phyloP scores from a whole-genome alignment of 805 yeast species.

The Ogataea nakhonphanomensis region DNA sequence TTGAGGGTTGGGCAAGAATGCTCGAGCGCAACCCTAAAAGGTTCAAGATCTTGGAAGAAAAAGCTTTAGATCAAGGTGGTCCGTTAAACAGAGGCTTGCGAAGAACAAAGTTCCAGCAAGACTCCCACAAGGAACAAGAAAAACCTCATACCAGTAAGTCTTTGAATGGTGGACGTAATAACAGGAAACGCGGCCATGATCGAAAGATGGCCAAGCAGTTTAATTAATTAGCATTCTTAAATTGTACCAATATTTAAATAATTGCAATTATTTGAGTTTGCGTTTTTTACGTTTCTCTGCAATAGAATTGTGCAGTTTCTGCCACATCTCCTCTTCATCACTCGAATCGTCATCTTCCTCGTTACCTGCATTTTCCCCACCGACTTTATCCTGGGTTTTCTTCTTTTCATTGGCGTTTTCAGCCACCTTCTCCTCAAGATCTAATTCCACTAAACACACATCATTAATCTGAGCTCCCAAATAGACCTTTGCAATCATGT shows the following conservation, averaged over 20 bases:
- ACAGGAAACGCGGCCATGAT: conserved; percentile 59
- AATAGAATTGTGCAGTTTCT: conserved; percentile 23
- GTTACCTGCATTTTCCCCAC: conserved; percentile 32
- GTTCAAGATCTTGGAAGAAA: conserved; percentile 59
- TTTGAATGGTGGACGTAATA: conserved; percentile 53
- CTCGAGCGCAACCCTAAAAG: conserved; percentile 61
- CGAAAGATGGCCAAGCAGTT: conserved; percentile 42
- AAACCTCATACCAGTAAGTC: conserved; percentile 41
- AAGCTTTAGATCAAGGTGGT: conserved; percentile 44
- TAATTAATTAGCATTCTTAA: conserved; percentile 2
- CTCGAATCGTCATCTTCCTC: conserved; percentile 32
- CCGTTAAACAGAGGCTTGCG: conserved; percentile 21
- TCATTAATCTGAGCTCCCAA: conserved; percentile 67
- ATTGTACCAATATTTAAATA: conserved; percentile 1
- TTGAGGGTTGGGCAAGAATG: conserved; percentile 91
- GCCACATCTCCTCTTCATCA: conserved; percentile 36
- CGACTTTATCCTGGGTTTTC: conserved; percentile 26
- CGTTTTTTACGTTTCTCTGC: conserved; percentile 31
- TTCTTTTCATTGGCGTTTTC: conserved; percentile 16
- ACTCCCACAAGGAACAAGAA: conserved; percentile 7
- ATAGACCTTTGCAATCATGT: conserved; percentile 66
- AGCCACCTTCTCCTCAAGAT: conserved; percentile 31
- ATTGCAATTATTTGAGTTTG: conserved; percentile 14
- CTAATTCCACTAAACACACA: conserved; percentile 48
- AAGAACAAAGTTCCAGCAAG: conserved; percentile 10